Evolutionary conservation across 768 basidiomycete genomes (phyloP), one percentile per base, ranked within the genome.

Genomic region (Tylopilus sp.): DNA sequence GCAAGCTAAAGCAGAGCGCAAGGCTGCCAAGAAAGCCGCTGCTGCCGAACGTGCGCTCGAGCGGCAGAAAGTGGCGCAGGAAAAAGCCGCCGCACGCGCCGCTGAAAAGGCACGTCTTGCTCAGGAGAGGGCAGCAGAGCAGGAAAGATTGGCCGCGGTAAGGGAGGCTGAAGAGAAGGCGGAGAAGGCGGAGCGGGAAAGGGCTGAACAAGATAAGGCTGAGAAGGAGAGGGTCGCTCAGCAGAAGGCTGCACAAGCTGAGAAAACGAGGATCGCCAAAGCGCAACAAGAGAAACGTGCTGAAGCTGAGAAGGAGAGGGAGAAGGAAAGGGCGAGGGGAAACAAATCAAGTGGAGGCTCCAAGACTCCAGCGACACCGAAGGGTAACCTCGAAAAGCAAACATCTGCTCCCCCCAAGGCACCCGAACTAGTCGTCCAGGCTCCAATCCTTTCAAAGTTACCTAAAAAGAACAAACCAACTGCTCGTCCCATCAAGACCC

Each of bases 381-480:
- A 67, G 41, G 36, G 48, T 2, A 21, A 55, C 21, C 31, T 40
- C 13, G 56, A 65, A 22, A 71, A 67, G 38, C 59, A 59, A 31
- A n/a, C 56, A 2, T 21, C 61, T 11, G 41, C 55, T 5, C 47
- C 65, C 31, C 37, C 56, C n/a, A 65, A 62, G 46, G 48, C 29
- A 4, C 58, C 58, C 4, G 76, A 79, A 41, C 70, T 74, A n/a
- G 63, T 69, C 6, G 62, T 75, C 4, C 89, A 90, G 62, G 83
- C 82, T 12, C 88, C 89, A 17, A 79, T 92, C 30, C 73, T 89
- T 36, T 90, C 89, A 22, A 90, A 85, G 68, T 85, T 89, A 70
- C 86, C 89, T 6, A 92, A 90, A 77, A 92, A 92, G 69, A 87
- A 75, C 61, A 90, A 85, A 61, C 86, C 87, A 0, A 59, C 77